Percentiles rank a stretch among this genome's conserved stretches.
Evolutionary conservation across 2,329 filamentous ascomycete genomes (phyloP).

Genomic region (Penicillium vulpinum): DNA sequence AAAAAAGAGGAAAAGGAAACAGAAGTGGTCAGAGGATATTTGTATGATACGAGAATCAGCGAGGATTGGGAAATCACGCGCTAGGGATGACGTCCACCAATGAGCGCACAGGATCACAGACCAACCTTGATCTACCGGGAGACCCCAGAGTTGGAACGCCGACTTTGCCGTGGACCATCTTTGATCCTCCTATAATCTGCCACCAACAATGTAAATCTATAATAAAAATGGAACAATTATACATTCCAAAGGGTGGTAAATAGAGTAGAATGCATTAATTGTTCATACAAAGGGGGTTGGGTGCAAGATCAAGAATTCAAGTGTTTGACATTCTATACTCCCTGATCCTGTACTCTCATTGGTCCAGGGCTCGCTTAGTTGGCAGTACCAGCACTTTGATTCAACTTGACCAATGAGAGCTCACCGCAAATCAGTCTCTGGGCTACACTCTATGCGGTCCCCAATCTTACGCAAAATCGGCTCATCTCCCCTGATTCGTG

Average conservation of each 20-base stretch:
- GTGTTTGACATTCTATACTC: constrained; percentile 29
- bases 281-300: constrained; percentile 19
- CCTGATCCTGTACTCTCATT: constrained; percentile 43
- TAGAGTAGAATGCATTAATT: constrained; percentile 18
- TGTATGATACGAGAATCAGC: constrained; percentile 38
- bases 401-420: constrained; percentile 19
- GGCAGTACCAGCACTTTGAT: constrained; percentile 15
- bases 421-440: constrained; percentile 32
- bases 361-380: constrained; percentile 40
- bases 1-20: constrained; percentile 23
- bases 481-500: constrained; percentile 22
- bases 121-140: constrained; percentile 31
- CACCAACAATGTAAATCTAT: constrained; percentile 17
- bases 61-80: constrained; percentile 40
- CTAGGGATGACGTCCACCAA: constrained; percentile 38
- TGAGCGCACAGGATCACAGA: constrained; percentile 34
- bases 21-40: constrained; percentile 40
- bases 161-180: constrained; percentile 24
- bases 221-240: constrained; percentile 10
- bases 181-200: constrained; percentile 29
- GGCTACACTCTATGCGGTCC: constrained; percentile 29
- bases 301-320: constrained; percentile 38
- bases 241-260: constrained; percentile 19
- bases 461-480: constrained; percentile 26
- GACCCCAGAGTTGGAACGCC: constrained; percentile 23